These are phyloP conservation scores for Barbatosphaeria neglecta DNA, from an alignment of 495 filamentous ascomycete species.

Conservation along the genomic window DNA sequence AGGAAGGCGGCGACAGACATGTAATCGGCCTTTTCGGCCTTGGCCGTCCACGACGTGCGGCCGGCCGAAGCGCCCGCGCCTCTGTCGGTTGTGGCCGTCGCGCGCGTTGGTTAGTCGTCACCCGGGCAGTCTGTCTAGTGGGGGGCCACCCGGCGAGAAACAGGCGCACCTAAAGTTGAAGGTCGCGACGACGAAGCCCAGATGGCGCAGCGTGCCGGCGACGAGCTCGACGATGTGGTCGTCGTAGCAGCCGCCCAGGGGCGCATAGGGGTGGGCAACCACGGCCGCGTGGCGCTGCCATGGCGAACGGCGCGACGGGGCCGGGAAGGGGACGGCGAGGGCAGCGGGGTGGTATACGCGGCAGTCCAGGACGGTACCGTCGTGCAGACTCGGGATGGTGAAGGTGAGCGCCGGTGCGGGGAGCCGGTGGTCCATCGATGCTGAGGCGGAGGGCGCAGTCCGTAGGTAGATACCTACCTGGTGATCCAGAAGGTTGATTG, in stretches of 20 bases:
- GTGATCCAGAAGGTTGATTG: too few relatives aligned
- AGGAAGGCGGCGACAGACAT: conserved; percentile 68
- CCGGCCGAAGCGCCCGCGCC: conserved; percentile 68
- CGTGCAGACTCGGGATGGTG: conserved; percentile 73
- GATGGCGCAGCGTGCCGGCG: conserved; percentile 47
- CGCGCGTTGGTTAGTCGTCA: too few relatives aligned
- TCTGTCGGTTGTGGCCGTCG: conserved; percentile 35
- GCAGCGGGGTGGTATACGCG: conserved; percentile 62
- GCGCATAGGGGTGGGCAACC: conserved; percentile 83
- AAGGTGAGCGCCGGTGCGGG: conserved; percentile 56
- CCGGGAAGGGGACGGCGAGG: conserved; percentile 14
- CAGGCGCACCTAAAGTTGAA: conserved; percentile 78
- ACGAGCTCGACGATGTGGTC: conserved; percentile 62
- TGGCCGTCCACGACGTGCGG: conserved; percentile 74
- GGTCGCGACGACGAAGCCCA: conserved; percentile 67
- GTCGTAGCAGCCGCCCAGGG: conserved; percentile 76
- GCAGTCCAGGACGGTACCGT: conserved; percentile 61
- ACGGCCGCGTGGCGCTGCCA: conserved; percentile 55
- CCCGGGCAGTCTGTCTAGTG: neutral
- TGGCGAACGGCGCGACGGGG: conserved; percentile 8
- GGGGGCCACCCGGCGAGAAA: neutral
- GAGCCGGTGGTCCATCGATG: conserved; percentile 11
- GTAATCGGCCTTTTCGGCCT: conserved; percentile 71
- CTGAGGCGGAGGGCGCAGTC: too few relatives aligned
- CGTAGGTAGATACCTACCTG: too few relatives aligned